Base-by-base conservation (phyloP, 2,329 filamentous ascomycete genomes). In the Colletotrichum tabaci region DNA sequence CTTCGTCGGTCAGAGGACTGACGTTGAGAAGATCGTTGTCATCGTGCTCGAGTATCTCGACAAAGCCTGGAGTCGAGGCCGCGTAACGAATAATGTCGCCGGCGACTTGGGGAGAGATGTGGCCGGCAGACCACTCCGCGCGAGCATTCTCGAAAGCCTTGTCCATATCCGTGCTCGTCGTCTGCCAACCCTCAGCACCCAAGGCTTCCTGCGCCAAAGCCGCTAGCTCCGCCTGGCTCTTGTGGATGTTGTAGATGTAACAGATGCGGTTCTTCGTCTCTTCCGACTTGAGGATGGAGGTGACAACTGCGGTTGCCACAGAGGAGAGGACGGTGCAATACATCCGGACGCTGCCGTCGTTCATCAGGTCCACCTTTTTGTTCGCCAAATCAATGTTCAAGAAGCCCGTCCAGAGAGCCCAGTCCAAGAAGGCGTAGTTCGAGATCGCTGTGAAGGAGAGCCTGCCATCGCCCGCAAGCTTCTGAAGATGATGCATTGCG, bases 401-500 rank as follows among this genome's bases (percentile, higher is more conserved):
- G 61, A 76, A 75, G 5, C 74, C 74, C 4, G 35, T 63, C 13
- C 53, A 49, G n/a, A 79, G 69, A 52, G 64, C 66, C 75, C 75
- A 76, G 69, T 80, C 77, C 44, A 80, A 73, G 47, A 80, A 80
- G 12, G 75, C 69, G 1, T 2, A 35, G 76, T 77, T 60, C 71
- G 77, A 53, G 1, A 35, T 35, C 30, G 30, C 30, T 8, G 42
- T 44, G 67, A 62, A 47, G 80, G 42, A 44, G 42, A 44, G 16
- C 42, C 42, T 44, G 42, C 16, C 13, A 67, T 57, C 73, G 70
- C 1, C 77, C 79, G 73, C 75, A 80, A 12, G 76, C 74, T 44
- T 78, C 18, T 66, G 67, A 13, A 79, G 72, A 13, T 61, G 44
- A 40, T 66, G 70, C 62, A 74, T 38, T 23, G 61, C 53, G 1